A percentile compares a stretch with the other conserved stretches of the same genome.
Conservation (phyloP, 352 stramenopile genomes). For the Globisporangium middletonii region DNA sequence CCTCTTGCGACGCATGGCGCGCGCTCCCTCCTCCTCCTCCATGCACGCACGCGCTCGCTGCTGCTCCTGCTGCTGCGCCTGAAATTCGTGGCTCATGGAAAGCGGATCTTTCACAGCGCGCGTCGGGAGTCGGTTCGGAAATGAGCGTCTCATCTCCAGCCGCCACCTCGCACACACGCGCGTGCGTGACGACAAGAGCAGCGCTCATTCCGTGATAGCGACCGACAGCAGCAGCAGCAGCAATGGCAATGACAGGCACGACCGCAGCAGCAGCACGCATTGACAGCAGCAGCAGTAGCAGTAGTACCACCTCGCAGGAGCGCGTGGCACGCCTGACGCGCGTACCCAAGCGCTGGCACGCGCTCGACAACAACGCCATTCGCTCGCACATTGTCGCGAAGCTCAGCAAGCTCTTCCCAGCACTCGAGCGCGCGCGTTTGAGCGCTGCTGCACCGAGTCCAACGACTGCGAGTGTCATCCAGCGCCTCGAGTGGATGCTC, state of each 20-base stretch:
- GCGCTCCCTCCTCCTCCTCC: too few species aligned
- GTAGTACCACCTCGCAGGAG: not conserved
- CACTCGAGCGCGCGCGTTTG: conserved; percentile 11
- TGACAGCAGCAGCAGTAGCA: conserved; percentile 10
- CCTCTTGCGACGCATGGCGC: too few species aligned
- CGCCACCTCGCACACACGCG: not conserved
- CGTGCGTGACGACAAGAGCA: conserved; percentile 1
- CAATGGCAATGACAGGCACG: not conserved
- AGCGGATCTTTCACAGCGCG: conserved; percentile 1
- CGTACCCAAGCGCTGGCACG: conserved; percentile 14
- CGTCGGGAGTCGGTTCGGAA: not conserved
- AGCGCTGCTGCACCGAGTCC: conserved; percentile 9
- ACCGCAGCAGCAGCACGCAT: not conserved
- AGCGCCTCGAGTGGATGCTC: conserved; percentile 73
- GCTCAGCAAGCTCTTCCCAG: conserved; percentile 23
- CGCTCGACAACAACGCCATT: conserved; percentile 14
- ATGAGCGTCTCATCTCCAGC: not conserved
- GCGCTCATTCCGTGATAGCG: not conserved
- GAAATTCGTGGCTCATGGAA: not conserved
- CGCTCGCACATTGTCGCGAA: conserved; percentile 20
- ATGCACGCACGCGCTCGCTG: too few species aligned
- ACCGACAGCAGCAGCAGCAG: not conserved
- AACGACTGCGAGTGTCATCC: conserved; percentile 42
- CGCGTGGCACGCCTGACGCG: not conserved
- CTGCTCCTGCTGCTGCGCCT: too few species aligned